Evolutionary conservation across 2,329 filamentous ascomycete species (phyloP).

Genomic region (Alternaria sp.): DNA sequence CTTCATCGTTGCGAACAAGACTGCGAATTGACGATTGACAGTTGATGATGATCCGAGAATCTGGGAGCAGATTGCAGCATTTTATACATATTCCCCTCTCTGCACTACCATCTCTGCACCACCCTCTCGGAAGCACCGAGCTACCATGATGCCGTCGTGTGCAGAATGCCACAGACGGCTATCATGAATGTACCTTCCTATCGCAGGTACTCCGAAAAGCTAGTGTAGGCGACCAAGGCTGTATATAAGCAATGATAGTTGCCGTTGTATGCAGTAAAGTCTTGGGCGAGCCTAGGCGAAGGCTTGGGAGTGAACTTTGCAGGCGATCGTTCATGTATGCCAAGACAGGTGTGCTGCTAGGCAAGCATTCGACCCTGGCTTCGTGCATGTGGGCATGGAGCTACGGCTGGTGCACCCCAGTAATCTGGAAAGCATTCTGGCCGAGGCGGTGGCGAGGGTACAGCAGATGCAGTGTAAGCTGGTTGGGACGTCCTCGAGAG

Average conservation of each 20-base stretch:
- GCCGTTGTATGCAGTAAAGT: constrained; percentile 25
- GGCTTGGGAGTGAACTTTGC: constrained; percentile 25
- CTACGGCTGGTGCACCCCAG: constrained; percentile 18
- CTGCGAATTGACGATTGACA: constrained; percentile 34
- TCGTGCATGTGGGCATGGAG: constrained; percentile 19
- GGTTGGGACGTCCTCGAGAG: constrained; percentile 7
- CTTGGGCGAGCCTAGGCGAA: constrained; percentile 31
- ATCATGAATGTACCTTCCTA: constrained; percentile 41
- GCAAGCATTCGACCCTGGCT: constrained; percentile 25
- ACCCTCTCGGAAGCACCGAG: constrained; percentile 13
- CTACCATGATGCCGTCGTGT: constrained; percentile 25
- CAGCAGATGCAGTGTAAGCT: constrained; percentile 8
- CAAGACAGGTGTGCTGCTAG: constrained; percentile 24
- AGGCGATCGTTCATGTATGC: constrained; percentile 25
- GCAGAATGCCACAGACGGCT: constrained; percentile 27
- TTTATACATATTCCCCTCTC: constrained; percentile 25
- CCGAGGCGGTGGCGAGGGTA: constrained; percentile 15
- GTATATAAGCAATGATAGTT: constrained; percentile 32
- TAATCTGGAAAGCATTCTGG: constrained; percentile 15
- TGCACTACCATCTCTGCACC: constrained; percentile 10
- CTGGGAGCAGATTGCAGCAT: constrained; percentile 20
- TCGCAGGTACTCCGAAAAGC: constrained; percentile 35
- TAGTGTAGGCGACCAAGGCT: constrained; percentile 44
- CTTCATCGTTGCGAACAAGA: constrained; percentile 44
- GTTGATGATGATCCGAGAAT: constrained; percentile 31